Evolutionary conservation across 1,139 yeast species (phyloP).

Genomic region (Suhomyces maxii): DNA sequence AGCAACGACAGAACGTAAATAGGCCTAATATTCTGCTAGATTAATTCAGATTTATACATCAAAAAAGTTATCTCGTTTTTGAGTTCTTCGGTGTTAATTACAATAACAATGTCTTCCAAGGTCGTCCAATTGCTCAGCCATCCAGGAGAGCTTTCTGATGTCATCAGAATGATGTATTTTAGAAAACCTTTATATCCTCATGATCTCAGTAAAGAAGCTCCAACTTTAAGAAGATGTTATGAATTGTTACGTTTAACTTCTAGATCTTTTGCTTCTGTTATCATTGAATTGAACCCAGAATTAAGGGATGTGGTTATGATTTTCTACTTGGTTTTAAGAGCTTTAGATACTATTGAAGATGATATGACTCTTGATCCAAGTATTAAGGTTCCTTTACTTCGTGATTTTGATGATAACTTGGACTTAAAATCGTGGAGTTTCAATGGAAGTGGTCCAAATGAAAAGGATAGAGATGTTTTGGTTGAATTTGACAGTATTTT

Average conservation of each 20-base stretch:
- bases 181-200: conserved; percentile 59
- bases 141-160: conserved; percentile 73
- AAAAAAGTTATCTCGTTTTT: too few species aligned
- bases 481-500: conserved; percentile 67
- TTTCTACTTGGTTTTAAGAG: conserved; percentile 83
- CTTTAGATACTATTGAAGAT: conserved; percentile 94
- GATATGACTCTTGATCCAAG: conserved; percentile 83
- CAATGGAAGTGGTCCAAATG: conserved; percentile 69
- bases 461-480: conserved; percentile 77
- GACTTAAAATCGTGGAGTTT: conserved; percentile 76
- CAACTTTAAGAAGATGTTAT: conserved; percentile 63
- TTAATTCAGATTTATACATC: too few species aligned
- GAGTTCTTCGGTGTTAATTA: too few species aligned
- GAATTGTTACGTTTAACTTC: conserved; percentile 70
- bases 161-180: conserved; percentile 56
- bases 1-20: too few species aligned
- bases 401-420: conserved; percentile 66
- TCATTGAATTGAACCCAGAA: conserved; percentile 88
- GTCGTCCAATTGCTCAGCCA: conserved; percentile 61
- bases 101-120: conserved; percentile 55
- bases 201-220: conserved; percentile 40
- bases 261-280: conserved; percentile 90
- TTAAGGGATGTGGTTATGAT: conserved; percentile 77
- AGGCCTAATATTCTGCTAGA: too few species aligned
- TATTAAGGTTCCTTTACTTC: conserved; percentile 71